Evolutionary conservation across 257 asterid genomes (phyloP), one percentile per base, ranked within the genome.

Genomic region (Mitragyna speciosa): DNA sequence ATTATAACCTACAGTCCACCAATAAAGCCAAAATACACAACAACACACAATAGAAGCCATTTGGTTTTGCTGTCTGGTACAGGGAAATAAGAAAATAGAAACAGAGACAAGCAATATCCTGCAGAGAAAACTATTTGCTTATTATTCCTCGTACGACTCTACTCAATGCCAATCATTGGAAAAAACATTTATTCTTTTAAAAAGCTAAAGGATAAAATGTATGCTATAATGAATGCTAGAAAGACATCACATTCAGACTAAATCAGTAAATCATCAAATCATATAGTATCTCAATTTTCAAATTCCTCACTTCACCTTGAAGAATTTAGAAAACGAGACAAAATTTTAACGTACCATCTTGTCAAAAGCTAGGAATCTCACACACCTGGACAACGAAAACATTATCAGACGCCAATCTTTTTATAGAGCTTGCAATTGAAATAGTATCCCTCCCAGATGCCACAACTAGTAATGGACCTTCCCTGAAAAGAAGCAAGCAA

Each of bases 381-480:
- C 88, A 77, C 74, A 94, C 99, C 99, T 94, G 99, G 87, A 96
- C 92, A 78, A 96, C 94, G 76, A 96, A 96, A 84, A 94, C 97
- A 77, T 86, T 90, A 48, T 92, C 97, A 76, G 96, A 88, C 56
- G 99, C 99, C 84, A 96, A 86, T 91, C 93, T 88, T 83, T 86
- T 96, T 28, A 96, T 88, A 83, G 99, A 92, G 92, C 97, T 92
- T 71, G 97, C 94, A 82, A 89, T 84, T 77, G 99, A 91, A 82
- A 92, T 89, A 36, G 99, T 96, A 86, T 96, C 99, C 89, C 98
- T 91, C 77, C 99, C 99, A 76, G 95, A 92, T 88, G 97, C 99
- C 87, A 94, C 94, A 87, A 96, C 97, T 73, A 96, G 95, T 72
- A 96, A 87, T 64, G 99, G 99, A 48, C 99, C 99, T 86, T 94